Percentiles rank a stretch among this genome's conserved stretches.
Evolutionary conservation across 2,329 filamentous ascomycete species (phyloP).

Genomic region (Penicillium sp.): DNA sequence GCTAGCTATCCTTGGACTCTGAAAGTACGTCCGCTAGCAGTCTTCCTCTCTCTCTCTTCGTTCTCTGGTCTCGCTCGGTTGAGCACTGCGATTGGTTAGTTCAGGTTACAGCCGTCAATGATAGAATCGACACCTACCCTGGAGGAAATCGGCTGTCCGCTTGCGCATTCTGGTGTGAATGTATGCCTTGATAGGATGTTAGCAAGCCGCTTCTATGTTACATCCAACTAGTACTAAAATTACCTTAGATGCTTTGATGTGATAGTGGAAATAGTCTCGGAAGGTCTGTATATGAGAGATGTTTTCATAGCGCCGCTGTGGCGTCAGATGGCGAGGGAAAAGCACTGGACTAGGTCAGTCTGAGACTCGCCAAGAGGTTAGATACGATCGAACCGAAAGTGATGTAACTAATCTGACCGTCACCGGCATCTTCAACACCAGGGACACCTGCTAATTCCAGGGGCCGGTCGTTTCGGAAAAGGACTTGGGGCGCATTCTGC

Average conservation of each 20-base stretch:
- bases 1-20: conserved; percentile 58
- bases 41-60: conserved; percentile 98
- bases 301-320: conserved; percentile 87
- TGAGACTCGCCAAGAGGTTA: neutral
- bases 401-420: conserved; percentile 92
- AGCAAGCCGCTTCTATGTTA: conserved; percentile 12
- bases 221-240: neutral
- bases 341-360: conserved; percentile 65
- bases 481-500: conserved; percentile 96
- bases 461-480: conserved; percentile 93
- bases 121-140: conserved; percentile 65
- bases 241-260: conserved; percentile 98
- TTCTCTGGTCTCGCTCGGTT: conserved; percentile 93
- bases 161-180: conserved; percentile 98
- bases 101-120: neutral
- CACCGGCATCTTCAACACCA: conserved; percentile 75
- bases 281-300: conserved; percentile 99
- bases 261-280: conserved; percentile 99
- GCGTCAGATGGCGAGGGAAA: conserved; percentile 91
- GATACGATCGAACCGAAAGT: conserved; percentile 76
- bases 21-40: conserved; percentile 94
- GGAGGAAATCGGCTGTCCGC: conserved; percentile 96
- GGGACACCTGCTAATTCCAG: conserved; percentile 87
- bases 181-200: conserved; percentile 68
- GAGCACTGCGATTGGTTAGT: conserved; percentile 69